Evolutionary conservation across 1,139 yeast genomes (phyloP), one percentile per base, ranked within the genome.

Genomic region (Insectozyma bohioensis): DNA sequence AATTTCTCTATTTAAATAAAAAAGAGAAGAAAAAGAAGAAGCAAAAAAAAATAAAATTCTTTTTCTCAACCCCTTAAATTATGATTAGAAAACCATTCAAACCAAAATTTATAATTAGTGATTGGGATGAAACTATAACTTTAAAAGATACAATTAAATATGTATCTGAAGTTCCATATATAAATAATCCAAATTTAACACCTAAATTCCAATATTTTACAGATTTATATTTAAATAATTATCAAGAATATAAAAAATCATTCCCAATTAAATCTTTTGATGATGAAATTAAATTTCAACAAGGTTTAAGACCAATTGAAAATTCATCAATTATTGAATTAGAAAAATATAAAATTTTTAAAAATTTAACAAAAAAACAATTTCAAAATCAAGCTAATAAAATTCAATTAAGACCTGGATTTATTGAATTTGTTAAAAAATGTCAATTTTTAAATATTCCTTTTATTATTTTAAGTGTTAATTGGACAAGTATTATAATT

Each of bases 101-200:
- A 20, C 44, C 46, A 9, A 34, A 37, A 10, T 15, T 39, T 23
- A 46, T 76, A 12, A 61, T 76, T 1, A 49, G 74, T 2, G 92
- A 83, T 48, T 83, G 85, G 81, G 92, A 83, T 50, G 90, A 81
- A 37, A 82, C 90, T 0, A 63, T 79, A 17, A 80, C 90, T 1
- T 43, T 49, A 6, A 45, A 52, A 11, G 90, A 83, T 51, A 80
- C 90, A 1, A 72, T 80, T 25, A 52, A 53, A 15, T 48, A 71
- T 5, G 62, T 80, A 4, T 79, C 81, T 3, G 59, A 65, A 19
- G 67, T 78, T 0, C 78, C 82, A 0, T 75, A 75, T 39, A 25
- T 31, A 3, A 46, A 49, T 14, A 63, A 68, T 30, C 71, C 71
- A 1, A 47, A 48, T 3, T 57, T 58, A 34, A 45, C 51, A 4